These are phyloP conservation scores for Pulchroboletus neoregius DNA, from an alignment of 1,284 basidiomycete genomes.

Conservation along the genomic window DNA sequence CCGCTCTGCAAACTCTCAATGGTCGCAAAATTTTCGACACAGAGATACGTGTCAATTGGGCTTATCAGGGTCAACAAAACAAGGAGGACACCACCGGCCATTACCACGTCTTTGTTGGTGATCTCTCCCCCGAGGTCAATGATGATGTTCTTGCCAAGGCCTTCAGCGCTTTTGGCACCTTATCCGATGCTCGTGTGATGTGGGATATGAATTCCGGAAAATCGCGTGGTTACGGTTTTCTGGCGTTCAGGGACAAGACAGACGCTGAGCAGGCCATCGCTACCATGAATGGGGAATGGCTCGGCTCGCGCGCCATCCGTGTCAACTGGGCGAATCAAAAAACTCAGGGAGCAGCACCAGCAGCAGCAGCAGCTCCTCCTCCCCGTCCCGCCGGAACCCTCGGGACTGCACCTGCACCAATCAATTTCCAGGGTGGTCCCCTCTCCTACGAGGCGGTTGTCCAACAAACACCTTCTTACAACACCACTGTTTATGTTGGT, in stretches of 20 bases:
- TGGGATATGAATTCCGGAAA: constrained; percentile 99
- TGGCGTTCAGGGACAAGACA: constrained; percentile 92
- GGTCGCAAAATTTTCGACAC: constrained; percentile 98
- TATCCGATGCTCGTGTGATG: constrained; percentile 98
- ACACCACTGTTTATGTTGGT: constrained; percentile 96
- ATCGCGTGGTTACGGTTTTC: constrained; percentile 91
- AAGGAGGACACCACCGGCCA: constrained; percentile 96
- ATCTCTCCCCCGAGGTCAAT: constrained; percentile 96
- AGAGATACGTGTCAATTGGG: constrained; percentile 97
- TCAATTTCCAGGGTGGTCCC: constrained; percentile 83
- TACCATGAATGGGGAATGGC: constrained; percentile 99
- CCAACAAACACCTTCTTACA: constrained; percentile 85
- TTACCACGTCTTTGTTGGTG: constrained; percentile 97
- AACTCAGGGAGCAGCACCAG: constrained; percentile 61
- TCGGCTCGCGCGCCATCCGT: constrained; percentile 94
- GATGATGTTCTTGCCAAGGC: constrained; percentile 96
- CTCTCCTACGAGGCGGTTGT: constrained; percentile 86
- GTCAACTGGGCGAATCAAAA: constrained; percentile 99
- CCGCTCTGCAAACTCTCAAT: constrained; percentile 93
- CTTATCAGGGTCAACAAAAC: constrained; percentile 93
- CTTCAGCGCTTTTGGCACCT: constrained; percentile 89
- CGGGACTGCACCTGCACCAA: constrained; percentile 71
- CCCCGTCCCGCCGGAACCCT: constrained; percentile 44
- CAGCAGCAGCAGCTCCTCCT: constrained; percentile 36
- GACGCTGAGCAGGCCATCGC: constrained; percentile 98